Evolutionary conservation across 768 basidiomycete genomes (phyloP).

Genomic region (Leccinum barrowsii): DNA sequence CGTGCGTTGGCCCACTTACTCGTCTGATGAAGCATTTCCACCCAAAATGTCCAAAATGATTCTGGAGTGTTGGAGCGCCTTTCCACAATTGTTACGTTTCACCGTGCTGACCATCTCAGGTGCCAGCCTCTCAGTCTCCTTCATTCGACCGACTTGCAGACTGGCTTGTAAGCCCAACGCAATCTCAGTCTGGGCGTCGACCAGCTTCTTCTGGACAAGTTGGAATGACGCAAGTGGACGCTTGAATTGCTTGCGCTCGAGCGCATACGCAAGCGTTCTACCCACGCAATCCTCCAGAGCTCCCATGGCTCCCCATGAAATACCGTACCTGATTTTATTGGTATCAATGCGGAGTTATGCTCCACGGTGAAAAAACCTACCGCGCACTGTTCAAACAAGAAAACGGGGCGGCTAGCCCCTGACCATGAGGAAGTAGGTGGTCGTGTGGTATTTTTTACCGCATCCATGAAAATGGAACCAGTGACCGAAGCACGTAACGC

Average conservation of each 20-base stretch:
- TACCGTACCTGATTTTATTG: constrained; percentile 56
- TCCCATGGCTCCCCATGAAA: too few species aligned
- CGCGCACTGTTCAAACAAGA: constrained; percentile 90
- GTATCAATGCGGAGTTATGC: background rate
- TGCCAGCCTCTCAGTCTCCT: too few species aligned
- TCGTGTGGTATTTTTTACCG: constrained; percentile 73
- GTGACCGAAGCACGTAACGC: constrained; percentile 83
- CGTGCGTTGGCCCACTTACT: constrained; percentile 46
- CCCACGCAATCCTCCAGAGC: too few species aligned
- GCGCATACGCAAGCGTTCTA: too few species aligned
- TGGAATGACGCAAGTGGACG: too few species aligned
- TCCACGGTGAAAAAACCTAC: constrained; percentile 25
- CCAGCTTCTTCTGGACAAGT: too few species aligned
- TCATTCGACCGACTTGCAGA: too few species aligned
- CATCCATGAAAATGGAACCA: constrained; percentile 90
- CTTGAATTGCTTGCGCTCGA: too few species aligned
- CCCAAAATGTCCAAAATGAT: constrained; percentile 86
- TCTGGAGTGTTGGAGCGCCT: constrained; percentile 81
- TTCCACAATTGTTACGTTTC: constrained; percentile 26
- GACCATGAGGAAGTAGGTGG: constrained; percentile 71
- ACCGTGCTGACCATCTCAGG: too few species aligned
- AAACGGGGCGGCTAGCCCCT: constrained; percentile 83
- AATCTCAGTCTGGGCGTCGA: too few species aligned
- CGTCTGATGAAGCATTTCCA: constrained; percentile 90
- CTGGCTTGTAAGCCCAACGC: too few species aligned